These are phyloP conservation scores for Xylaria cubensis DNA, from an alignment of 495 filamentous ascomycete species.

Conservation along the genomic window DNA sequence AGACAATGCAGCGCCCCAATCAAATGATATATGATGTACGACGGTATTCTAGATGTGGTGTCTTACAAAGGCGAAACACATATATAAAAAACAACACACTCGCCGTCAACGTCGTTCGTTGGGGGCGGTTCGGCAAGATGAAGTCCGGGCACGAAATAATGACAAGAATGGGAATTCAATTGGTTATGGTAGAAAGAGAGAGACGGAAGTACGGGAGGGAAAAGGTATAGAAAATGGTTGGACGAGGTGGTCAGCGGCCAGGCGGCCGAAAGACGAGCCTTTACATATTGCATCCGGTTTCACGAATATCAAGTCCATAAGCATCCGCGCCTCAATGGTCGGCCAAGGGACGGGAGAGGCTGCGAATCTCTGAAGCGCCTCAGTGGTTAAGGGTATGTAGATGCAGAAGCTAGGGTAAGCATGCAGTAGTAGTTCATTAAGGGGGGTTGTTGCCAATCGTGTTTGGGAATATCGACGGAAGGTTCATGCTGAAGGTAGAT, in stretches of 20 bases:
- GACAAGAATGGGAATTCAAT: conserved; percentile 5
- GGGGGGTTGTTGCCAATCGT: conserved; percentile 15
- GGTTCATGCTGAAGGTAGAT: conserved; percentile 21
- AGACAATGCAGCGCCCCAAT: background rate
- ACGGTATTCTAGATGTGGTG: background rate
- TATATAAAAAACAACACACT: background rate
- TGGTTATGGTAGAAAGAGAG: background rate
- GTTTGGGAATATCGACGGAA: conserved; percentile 20
- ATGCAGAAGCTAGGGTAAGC: background rate
- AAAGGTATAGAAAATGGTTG: background rate
- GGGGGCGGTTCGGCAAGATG: conserved; percentile 1
- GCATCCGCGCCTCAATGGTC: conserved; percentile 17
- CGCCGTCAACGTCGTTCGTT: background rate
- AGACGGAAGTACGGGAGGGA: background rate
- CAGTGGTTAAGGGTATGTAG: background rate
- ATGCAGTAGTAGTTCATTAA: background rate
- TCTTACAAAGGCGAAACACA: conserved; percentile 6
- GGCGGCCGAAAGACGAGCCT: conserved; percentile 14
- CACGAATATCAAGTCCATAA: conserved; percentile 1
- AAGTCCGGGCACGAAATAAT: conserved; percentile 11
- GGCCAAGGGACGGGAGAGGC: background rate
- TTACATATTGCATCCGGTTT: conserved; percentile 28
- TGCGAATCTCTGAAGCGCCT: background rate
- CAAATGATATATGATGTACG: background rate
- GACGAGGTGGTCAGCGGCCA: conserved; percentile 13